Evolutionary conservation across 768 basidiomycete species (phyloP).

Genomic region (Lentinula aciculospora): DNA sequence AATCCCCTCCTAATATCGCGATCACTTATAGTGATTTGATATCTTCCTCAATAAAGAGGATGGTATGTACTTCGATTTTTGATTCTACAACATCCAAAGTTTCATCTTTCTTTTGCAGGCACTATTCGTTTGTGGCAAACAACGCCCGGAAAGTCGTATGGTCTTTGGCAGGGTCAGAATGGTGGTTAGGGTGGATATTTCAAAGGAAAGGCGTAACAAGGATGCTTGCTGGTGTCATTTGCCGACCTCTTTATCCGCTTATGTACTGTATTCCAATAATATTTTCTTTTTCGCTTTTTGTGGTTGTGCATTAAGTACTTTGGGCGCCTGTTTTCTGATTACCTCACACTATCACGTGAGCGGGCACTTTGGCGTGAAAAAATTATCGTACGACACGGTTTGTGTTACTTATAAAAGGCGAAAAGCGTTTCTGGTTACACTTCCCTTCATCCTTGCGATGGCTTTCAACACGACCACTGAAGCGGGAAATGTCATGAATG

Average conservation of each 20-base stretch:
- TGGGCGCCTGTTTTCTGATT: not conserved
- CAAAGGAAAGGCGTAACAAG: not conserved
- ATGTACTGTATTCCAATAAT: not conserved
- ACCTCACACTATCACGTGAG: not conserved
- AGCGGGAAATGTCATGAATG: conserved; percentile 23
- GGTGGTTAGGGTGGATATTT: conserved; percentile 24
- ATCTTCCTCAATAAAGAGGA: conserved; percentile 52
- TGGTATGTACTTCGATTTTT: conserved; percentile 36
- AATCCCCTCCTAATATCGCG: conserved; percentile 7
- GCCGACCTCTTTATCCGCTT: not conserved
- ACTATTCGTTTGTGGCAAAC: conserved; percentile 98
- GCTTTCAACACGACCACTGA: conserved; percentile 35
- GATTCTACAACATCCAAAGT: not conserved
- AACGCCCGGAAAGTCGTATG: conserved; percentile 89
- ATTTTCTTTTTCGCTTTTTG: not conserved
- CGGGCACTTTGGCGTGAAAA: not conserved
- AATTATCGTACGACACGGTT: not conserved
- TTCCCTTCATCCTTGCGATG: not conserved
- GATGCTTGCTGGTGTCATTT: not conserved
- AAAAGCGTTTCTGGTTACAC: not conserved
- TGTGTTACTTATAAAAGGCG: not conserved
- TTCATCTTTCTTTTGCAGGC: conserved; percentile 37
- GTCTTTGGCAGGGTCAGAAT: conserved; percentile 77
- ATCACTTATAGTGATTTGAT: conserved; percentile 10
- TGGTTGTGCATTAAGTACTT: not conserved